Evolutionary conservation across 177 flowering plant genomes (phyloP), one percentile per base, ranked within the genome.

Genomic region (Vitis hybrid): DNA sequence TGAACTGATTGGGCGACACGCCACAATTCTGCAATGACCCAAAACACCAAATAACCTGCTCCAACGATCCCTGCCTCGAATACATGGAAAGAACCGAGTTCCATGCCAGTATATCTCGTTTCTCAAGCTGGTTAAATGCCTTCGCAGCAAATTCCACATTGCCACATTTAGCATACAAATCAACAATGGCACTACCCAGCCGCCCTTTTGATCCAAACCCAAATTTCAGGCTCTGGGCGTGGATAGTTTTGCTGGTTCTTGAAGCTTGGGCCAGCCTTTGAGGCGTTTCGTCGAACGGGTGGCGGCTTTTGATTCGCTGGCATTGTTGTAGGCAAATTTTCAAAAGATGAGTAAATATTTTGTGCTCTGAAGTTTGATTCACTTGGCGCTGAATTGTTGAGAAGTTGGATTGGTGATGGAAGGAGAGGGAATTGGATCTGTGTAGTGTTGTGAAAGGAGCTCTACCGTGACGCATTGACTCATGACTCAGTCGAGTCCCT

Each of bases 111-210:
- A 72, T 75, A 77, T 84, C 86, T 70, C 70, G 85, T 52, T 56
- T 55, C 40, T 81, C 85, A 32, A 89, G 84, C 66, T 72, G 58
- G 4, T 70, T 14, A 69, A 90, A 92, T 3, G 72, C 81, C 74
- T 81, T 81, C 75, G 66, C 75, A 1, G 91, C 88, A 57, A 67
- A 83, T 7, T 65, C 82, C 56, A 78, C 58, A 73, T 81, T 61
- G 30, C 93, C 93, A 76, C 93, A 92, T 72, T 92, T 92, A 3
- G 92, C 83, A 75, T 90, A 90, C 61, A 90, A 81, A 78, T 90
- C 92, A 59, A 92, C 66, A 66, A 92, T 75, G n/a, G 84, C 76
- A 78, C 83, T 85, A 13, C 88, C 95, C 35, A 92, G 75, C 56
- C 67, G 62, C 60, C 89, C 87, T 8, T 77, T 60, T 59, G 84